A percentile compares a stretch with the other conserved stretches of the same genome.
These are phyloP conservation scores for Aspergillus glaucus DNA, from an alignment of 2,329 filamentous ascomycete genomes.

Conservation along the genomic window DNA sequence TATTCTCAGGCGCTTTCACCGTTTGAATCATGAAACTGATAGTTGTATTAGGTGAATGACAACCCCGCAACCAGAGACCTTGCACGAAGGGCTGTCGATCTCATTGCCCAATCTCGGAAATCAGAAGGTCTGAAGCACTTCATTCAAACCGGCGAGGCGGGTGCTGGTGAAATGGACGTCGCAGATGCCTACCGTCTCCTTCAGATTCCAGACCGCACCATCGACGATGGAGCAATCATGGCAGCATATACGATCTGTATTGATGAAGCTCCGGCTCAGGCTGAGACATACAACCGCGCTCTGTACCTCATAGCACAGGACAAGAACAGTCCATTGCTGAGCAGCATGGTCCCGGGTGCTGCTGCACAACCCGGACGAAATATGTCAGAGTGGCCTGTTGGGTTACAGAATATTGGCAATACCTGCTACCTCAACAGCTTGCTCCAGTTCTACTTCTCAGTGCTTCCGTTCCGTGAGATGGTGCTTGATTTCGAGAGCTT, in stretches of 20 bases:
- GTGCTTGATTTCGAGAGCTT: constrained; percentile 69
- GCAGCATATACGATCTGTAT: constrained; percentile 43
- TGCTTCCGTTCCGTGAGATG: constrained; percentile 72
- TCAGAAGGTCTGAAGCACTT: constrained; percentile 50
- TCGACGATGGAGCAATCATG: constrained; percentile 46
- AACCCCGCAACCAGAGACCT: constrained; percentile 44
- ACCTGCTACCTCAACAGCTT: constrained; percentile 98
- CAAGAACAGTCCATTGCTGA: constrained; percentile 33
- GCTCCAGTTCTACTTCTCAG: constrained; percentile 88
- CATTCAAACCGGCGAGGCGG: constrained; percentile 47
- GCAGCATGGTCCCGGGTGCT: constrained; percentile 27
- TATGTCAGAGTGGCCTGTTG: constrained; percentile 63
- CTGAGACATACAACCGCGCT: constrained; percentile 42
- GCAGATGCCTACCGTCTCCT: constrained; percentile 48
- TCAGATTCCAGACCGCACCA: constrained; percentile 47
- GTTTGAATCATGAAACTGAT: background rate
- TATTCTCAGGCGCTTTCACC: background rate
- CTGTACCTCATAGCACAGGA: constrained; percentile 43
- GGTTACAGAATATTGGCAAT: constrained; percentile 88
- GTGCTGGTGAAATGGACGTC: constrained; percentile 49
- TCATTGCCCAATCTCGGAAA: constrained; percentile 55
- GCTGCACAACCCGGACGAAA: constrained; percentile 25
- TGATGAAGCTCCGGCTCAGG: constrained; percentile 41
- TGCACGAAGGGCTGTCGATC: constrained; percentile 49
- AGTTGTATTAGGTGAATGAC: constrained; percentile 42